Base-by-base conservation (phyloP, 192 early-diverging fungal species). In the Rhizophagus sp. region DNA sequence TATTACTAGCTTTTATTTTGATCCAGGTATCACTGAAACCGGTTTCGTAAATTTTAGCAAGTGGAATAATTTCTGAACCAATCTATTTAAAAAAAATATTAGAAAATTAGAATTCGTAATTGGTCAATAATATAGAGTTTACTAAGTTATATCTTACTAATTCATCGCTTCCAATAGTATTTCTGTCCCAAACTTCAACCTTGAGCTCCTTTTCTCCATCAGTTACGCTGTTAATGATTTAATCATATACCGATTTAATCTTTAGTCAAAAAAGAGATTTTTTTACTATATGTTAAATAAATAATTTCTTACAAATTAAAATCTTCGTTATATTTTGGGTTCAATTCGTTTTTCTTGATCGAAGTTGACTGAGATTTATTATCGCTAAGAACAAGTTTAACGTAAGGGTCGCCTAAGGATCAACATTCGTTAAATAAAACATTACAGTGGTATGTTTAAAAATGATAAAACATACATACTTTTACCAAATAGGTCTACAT, bases 291-390 rank as follows among this genome's bases (percentile, higher is more conserved):
- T 25, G 27, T 1, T 27, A 27, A n/a, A 39, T 19, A 49, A 33
- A 27, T 25, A 15, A 52, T 50, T 17, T 52, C 47, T 19, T 76
- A 76, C 74, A 84, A 84, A 22, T 64, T 80, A 52, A 84, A 84
- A 2, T 77, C 72, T 82, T 84, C 76, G 62, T 84, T 80, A 78
- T 79, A 84, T 52, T 44, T 57, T 44, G 83, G 83, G 34, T 79
- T 65, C 12, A 75, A 52, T 10, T 62, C 80, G 66, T 39, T 41
- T 4, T 67, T 41, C 25, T 77, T 50, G 17, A 47, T 72, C 6
- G 41, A 49, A 12, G 83, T 84, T 15, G 36, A 33, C 44, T 82
- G 77, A 79, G 82, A 82, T 66, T 82, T 80, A 19, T 75, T 47
- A 36, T 78, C 74, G 19, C 76, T 67, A 22, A 84, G 25, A 71